A percentile compares a stretch with the other conserved stretches of the same genome.
Evolutionary conservation across 1,139 yeast species (phyloP).

Genomic region (Yamadazyma dendronema): DNA sequence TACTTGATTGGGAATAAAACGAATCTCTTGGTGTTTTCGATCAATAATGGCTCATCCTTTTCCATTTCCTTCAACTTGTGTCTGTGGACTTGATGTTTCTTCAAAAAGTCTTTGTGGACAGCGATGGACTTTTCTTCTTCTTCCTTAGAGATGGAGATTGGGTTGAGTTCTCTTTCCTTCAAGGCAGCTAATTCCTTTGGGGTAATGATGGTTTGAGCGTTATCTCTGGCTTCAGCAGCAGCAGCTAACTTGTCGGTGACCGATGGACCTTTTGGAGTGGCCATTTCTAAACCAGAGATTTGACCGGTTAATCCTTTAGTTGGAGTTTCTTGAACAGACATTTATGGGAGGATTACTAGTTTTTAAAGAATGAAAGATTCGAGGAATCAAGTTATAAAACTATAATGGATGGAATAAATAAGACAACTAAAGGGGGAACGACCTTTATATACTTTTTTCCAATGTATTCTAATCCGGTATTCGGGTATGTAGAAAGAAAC

Average conservation of each 20-base stretch:
- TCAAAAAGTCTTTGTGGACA: constrained; percentile 53
- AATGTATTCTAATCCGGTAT: constrained; percentile 7
- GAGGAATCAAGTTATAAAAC: background rate
- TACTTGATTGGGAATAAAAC: constrained; percentile 96
- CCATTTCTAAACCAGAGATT: constrained; percentile 42
- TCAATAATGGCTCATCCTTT: constrained; percentile 84
- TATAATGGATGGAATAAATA: background rate
- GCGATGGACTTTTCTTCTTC: constrained; percentile 15
- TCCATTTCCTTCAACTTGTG: constrained; percentile 70
- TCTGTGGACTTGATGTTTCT: constrained; percentile 65
- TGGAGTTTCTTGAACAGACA: constrained; percentile 49
- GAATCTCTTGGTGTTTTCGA: constrained; percentile 85
- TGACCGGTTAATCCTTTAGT: constrained; percentile 50
- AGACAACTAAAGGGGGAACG: background rate
- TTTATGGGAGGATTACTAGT: constrained; percentile 10
- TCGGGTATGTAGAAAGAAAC: constrained; percentile 6
- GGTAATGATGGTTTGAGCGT: constrained; percentile 27
- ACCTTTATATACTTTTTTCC: constrained; percentile 8
- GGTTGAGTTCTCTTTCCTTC: constrained; percentile 12
- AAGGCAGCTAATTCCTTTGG: constrained; percentile 20
- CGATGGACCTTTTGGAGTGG: constrained; percentile 32
- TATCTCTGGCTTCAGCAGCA: constrained; percentile 44
- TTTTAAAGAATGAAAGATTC: background rate
- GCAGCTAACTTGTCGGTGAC: constrained; percentile 48
- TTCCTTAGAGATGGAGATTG: constrained; percentile 17